phyloP scores from a whole-genome alignment of 2,329 filamentous ascomycete genomes.

The Trichophyton rubrum region DNA sequence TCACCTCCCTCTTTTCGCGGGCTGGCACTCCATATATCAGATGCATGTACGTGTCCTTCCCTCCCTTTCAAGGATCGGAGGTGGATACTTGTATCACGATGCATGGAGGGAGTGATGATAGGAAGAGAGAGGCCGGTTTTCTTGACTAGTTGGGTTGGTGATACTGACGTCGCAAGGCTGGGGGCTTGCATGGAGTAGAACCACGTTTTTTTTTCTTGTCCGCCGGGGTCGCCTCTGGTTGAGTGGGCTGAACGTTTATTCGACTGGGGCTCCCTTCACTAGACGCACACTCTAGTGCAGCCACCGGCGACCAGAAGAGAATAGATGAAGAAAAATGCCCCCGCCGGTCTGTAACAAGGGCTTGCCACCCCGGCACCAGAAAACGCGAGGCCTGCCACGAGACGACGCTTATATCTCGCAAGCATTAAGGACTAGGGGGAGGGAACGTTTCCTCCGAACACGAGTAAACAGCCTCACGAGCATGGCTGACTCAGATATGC shows the following conservation, averaged over 20 bases:
- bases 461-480: neutral
- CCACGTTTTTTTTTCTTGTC: neutral
- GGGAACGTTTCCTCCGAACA: neutral
- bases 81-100: neutral
- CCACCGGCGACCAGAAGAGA: neutral
- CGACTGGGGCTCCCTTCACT: neutral
- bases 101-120: neutral
- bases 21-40: neutral
- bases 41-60: neutral
- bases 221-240: neutral
- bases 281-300: neutral
- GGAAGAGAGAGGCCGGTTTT: neutral
- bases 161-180: neutral
- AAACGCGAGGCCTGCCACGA: neutral
- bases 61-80: neutral
- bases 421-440: neutral
- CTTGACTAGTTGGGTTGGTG: neutral
- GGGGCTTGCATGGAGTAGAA: neutral
- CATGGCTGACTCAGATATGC: neutral
- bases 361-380: neutral
- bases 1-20: neutral
- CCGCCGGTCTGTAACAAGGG: neutral
- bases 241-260: neutral
- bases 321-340: neutral
- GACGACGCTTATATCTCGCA: neutral